Evolutionary conservation across 1,284 basidiomycete genomes (phyloP).

Genomic region (Pseudozyma pruni): DNA sequence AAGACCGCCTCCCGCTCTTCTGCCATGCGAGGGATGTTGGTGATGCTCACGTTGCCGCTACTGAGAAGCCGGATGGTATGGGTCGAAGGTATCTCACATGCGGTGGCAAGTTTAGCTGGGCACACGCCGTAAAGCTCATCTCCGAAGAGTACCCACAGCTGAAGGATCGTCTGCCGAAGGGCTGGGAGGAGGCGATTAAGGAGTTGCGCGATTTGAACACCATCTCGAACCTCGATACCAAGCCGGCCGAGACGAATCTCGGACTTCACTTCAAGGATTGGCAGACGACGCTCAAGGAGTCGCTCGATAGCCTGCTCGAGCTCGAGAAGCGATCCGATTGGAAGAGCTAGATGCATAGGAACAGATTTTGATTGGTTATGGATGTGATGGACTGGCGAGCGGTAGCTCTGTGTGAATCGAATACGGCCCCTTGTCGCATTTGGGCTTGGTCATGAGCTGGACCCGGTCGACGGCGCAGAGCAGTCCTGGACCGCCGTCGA

Average conservation of each 20-base stretch:
- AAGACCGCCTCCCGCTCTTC: constrained; percentile 67
- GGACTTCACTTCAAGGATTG: constrained; percentile 52
- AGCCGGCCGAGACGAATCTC: constrained; percentile 40
- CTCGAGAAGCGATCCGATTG: constrained; percentile 50
- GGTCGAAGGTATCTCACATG: constrained; percentile 52
- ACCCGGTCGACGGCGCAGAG: constrained; percentile 12
- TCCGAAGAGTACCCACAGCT: constrained; percentile 46
- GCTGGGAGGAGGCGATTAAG: constrained; percentile 47
- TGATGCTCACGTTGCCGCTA: constrained; percentile 60
- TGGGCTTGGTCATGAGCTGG: constrained; percentile 27
- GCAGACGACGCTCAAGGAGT: constrained; percentile 56
- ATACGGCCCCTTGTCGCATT: constrained; percentile 10
- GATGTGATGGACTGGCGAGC: too few species aligned
- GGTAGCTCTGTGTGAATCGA: constrained; percentile 3
- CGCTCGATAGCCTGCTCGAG: constrained; percentile 48
- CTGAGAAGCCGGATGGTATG: constrained; percentile 47
- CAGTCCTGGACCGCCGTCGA: background rate
- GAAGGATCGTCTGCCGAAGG: constrained; percentile 51
- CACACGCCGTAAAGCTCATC: constrained; percentile 51
- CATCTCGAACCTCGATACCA: constrained; percentile 49
- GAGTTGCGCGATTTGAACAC: constrained; percentile 19
- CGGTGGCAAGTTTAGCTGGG: constrained; percentile 58
- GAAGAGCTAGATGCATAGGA: constrained; percentile 28
- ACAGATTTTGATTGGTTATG: too few species aligned
- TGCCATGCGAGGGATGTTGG: constrained; percentile 60